Conservation (phyloP, 2,329 filamentous ascomycete species). For the Biscogniauxia mediterranea region DNA sequence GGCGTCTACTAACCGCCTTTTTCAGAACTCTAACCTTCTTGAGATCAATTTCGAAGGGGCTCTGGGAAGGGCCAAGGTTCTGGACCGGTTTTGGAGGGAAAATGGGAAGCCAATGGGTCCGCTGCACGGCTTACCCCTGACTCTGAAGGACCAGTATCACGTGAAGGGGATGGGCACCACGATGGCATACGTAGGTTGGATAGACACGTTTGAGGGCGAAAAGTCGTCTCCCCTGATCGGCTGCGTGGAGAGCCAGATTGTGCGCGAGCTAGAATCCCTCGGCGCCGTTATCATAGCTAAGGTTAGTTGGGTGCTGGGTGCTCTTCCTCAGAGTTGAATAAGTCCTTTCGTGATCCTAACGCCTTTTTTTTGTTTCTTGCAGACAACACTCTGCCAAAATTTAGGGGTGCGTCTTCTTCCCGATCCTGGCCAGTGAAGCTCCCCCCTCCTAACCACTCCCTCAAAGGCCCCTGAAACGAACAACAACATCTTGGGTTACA, state of each 20-base stretch:
- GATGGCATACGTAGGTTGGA: conserved; percentile 10
- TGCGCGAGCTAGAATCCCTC: conserved; percentile 2
- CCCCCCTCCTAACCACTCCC: background rate
- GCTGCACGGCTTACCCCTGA: conserved; percentile 7
- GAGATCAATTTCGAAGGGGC: no score
- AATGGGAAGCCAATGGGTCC: background rate
- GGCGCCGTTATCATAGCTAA: conserved; percentile 4
- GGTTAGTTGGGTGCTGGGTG: background rate
- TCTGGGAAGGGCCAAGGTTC: no score
- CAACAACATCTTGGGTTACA: conserved; percentile 7
- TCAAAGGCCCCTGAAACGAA: conserved; percentile 6
- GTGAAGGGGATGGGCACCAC: conserved; percentile 8
- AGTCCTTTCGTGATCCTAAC: no score
- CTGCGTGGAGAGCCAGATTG: conserved; percentile 1
- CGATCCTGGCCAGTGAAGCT: no score
- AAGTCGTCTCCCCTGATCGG: no score
- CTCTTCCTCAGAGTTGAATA: no score
- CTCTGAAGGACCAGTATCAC: conserved; percentile 8
- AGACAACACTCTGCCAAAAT: conserved; percentile 1
- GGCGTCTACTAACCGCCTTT: no score
- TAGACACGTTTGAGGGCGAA: conserved; percentile 4
- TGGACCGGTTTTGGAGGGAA: no score
- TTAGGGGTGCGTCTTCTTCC: background rate
- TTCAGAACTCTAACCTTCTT: no score
- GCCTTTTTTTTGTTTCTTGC: background rate